Conservation (phyloP, 1,139 yeast species). For the Candida sanyaensis region DNA sequence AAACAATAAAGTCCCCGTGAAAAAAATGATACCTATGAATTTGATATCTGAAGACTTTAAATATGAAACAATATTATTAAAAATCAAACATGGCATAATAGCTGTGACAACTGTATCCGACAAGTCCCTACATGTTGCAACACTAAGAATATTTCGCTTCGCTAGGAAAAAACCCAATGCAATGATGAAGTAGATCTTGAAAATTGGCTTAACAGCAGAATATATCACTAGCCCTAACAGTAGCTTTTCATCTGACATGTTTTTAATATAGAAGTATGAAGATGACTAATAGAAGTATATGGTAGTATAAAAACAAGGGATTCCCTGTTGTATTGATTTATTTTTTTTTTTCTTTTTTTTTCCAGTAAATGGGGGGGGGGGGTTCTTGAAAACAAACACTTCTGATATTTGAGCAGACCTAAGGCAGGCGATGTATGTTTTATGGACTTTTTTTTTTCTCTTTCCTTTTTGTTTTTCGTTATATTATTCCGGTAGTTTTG, state of each 20-base stretch:
- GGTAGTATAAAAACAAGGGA: background rate
- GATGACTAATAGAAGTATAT: too few relatives aligned
- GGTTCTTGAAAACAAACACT: too few relatives aligned
- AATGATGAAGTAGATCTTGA: conserved; percentile 79
- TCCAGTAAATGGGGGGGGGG: too few relatives aligned
- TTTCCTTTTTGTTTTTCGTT: background rate
- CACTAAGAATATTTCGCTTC: conserved; percentile 63
- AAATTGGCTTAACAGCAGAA: conserved; percentile 81
- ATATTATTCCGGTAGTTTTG: too few relatives aligned
- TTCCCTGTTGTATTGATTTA: background rate
- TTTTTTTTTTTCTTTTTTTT: background rate
- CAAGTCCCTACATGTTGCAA: conserved; percentile 72
- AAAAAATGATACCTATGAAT: conserved; percentile 69
- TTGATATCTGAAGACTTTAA: conserved; percentile 73
- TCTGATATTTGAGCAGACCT: background rate
- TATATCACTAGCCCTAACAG: conserved; percentile 72
- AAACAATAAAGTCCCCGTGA: conserved; percentile 53
- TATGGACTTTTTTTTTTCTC: background rate
- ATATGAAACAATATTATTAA: conserved; percentile 71
- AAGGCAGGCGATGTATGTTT: background rate
- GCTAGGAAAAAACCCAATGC: conserved; percentile 71
- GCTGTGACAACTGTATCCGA: conserved; percentile 73
- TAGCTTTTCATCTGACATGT: conserved; percentile 13
- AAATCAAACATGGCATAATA: conserved; percentile 76
- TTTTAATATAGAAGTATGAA: background rate